phyloP scores from a whole-genome alignment of 768 basidiomycete species.

The Suillus luteus region DNA sequence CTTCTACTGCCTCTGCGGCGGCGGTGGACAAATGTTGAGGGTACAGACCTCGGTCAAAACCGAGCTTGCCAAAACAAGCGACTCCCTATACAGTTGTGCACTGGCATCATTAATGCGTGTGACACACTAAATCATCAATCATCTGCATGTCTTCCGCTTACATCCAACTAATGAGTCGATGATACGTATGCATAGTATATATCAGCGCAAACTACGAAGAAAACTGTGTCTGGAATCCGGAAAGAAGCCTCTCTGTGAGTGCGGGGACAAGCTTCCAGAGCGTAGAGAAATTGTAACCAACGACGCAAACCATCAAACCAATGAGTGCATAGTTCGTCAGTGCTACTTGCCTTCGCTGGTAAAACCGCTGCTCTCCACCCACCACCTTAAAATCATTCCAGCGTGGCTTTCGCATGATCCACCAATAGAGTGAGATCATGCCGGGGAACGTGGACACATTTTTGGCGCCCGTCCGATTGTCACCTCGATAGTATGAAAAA shows the following conservation, averaged over 20 bases:
- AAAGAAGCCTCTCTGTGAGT: conserved; percentile 4
- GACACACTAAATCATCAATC: background rate
- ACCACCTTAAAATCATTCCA: conserved; percentile 47
- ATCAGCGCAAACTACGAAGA: background rate
- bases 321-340: conserved; percentile 28
- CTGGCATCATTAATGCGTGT: background rate
- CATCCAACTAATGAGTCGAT: background rate
- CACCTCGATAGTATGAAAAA: conserved; percentile 51
- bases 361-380: conserved; percentile 40
- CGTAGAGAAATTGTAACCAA: background rate
- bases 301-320: conserved; percentile 15
- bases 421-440: conserved; percentile 52
- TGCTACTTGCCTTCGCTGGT: conserved; percentile 27
- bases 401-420: conserved; percentile 43
- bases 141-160: background rate
- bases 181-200: background rate
- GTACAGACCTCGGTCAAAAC: conserved; percentile 30
- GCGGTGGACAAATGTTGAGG: conserved; percentile 31
- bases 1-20: conserved; percentile 31
- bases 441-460: conserved; percentile 55
- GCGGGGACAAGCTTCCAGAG: background rate
- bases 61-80: conserved; percentile 22
- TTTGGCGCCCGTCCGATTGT: conserved; percentile 37
- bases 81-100: conserved; percentile 5
- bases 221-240: background rate